phyloP scores from a whole-genome alignment of 1,284 basidiomycete species.

The Moesziomyces sp. region DNA sequence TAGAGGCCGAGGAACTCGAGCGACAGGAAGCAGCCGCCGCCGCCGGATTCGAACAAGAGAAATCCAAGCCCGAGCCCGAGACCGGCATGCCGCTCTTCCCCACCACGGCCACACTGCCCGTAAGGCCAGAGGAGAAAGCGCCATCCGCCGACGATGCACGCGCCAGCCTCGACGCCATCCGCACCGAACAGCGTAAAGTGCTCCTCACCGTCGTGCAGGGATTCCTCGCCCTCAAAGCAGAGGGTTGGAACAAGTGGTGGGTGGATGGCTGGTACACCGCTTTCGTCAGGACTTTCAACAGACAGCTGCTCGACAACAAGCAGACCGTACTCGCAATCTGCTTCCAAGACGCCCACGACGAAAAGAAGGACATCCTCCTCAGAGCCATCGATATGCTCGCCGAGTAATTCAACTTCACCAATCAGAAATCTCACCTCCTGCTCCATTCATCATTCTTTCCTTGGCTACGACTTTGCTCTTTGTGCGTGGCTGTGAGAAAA shows the following conservation, averaged over 20 bases:
- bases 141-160: conserved; percentile 43
- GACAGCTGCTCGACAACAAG: conserved; percentile 50
- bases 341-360: conserved; percentile 19
- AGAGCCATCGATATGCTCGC: conserved; percentile 37
- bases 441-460: no score
- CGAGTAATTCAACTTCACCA: conserved; percentile 10
- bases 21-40: conserved; percentile 45
- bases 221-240: conserved; percentile 29
- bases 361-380: conserved; percentile 13
- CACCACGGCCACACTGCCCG: conserved; percentile 34
- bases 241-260: conserved; percentile 63
- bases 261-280: conserved; percentile 55
- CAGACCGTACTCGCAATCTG: conserved; percentile 50
- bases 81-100: conserved; percentile 47
- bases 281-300: conserved; percentile 45
- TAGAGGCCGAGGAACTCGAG: conserved; percentile 48
- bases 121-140: conserved; percentile 18
- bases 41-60: conserved; percentile 30
- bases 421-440: no score
- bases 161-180: conserved; percentile 56
- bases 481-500: no score
- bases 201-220: conserved; percentile 49
- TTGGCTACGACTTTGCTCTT: no score
- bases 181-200: conserved; percentile 63
- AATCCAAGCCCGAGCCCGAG: not conserved